Conservation (phyloP, 2,329 filamentous ascomycete species). For the Hypoxylon sp. region DNA sequence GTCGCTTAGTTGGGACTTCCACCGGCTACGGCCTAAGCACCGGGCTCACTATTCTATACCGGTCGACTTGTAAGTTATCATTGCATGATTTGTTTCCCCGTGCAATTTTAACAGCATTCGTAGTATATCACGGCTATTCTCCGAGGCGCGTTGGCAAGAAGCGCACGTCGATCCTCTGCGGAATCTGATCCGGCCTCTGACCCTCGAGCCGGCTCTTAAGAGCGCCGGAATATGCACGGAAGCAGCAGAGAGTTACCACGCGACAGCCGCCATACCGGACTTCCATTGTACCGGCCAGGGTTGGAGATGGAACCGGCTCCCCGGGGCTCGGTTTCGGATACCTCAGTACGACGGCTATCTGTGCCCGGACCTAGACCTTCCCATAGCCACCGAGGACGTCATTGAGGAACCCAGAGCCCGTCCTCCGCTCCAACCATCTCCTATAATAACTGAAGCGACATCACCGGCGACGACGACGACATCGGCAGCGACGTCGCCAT, state of each 20-base stretch:
- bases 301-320: constrained; percentile 47
- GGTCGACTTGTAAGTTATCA: constrained; percentile 50
- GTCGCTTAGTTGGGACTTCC: constrained; percentile 51
- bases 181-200: constrained; percentile 40
- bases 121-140: constrained; percentile 48
- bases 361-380: constrained; percentile 47
- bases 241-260: constrained; percentile 35
- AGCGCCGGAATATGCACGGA: constrained; percentile 31
- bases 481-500: neutral
- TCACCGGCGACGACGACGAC: neutral
- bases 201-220: constrained; percentile 32
- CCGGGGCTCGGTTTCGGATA: constrained; percentile 50
- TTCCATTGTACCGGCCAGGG: constrained; percentile 45
- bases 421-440: constrained; percentile 20
- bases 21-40: constrained; percentile 50
- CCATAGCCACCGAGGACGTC: constrained; percentile 45
- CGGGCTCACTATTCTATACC: constrained; percentile 53
- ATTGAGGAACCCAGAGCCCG: constrained; percentile 42
- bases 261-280: constrained; percentile 48
- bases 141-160: constrained; percentile 42
- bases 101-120: constrained; percentile 3
- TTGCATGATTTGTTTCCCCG: neutral
- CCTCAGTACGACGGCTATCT: constrained; percentile 49
- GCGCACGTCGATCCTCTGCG: neutral
- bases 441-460: constrained; percentile 8